phyloP scores from a whole-genome alignment of 345 rosid genomes.

The Syzygium oleosum region DNA sequence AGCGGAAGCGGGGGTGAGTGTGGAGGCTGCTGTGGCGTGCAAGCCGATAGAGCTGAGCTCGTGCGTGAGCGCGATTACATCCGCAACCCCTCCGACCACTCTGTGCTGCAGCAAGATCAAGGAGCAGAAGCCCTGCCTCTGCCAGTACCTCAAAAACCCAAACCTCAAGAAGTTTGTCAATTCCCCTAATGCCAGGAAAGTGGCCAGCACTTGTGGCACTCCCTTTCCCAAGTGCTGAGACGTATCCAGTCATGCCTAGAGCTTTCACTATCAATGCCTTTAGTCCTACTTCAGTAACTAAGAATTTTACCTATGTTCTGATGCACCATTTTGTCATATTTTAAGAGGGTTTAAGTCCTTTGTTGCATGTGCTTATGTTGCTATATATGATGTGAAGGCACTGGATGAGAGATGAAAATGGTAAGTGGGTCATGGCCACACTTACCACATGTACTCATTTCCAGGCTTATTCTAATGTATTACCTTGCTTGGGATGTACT shows the following conservation, averaged over 20 bases:
- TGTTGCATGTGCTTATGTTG: background rate
- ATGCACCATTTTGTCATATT: background rate
- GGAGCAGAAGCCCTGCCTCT: slow-evolving; percentile 87
- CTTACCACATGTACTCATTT: background rate
- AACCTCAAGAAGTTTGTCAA: slow-evolving; percentile 56
- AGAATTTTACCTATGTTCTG: background rate
- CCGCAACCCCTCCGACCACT: slow-evolving; percentile 54
- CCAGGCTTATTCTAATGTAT: background rate
- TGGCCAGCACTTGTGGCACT: slow-evolving; percentile 73
- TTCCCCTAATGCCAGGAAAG: slow-evolving; percentile 85
- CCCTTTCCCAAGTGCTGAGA: slow-evolving; percentile 79
- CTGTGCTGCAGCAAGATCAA: slow-evolving; percentile 72
- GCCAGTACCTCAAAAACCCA: slow-evolving; percentile 76
- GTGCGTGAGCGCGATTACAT: slow-evolving; percentile 69
- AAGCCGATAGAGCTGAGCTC: slow-evolving; percentile 72
- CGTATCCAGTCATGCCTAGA: background rate
- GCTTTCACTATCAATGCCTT: background rate
- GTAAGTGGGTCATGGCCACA: background rate
- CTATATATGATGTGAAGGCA: background rate
- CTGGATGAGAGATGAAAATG: background rate
- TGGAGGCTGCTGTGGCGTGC: slow-evolving; percentile 51
- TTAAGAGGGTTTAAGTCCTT: background rate
- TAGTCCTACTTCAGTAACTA: background rate
- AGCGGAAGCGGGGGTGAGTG: slow-evolving; percentile 18
- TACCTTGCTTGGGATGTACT: background rate